Evolutionary conservation across 2,329 filamentous ascomycete genomes (phyloP).

Genomic region (Grosmannia huntii): DNA sequence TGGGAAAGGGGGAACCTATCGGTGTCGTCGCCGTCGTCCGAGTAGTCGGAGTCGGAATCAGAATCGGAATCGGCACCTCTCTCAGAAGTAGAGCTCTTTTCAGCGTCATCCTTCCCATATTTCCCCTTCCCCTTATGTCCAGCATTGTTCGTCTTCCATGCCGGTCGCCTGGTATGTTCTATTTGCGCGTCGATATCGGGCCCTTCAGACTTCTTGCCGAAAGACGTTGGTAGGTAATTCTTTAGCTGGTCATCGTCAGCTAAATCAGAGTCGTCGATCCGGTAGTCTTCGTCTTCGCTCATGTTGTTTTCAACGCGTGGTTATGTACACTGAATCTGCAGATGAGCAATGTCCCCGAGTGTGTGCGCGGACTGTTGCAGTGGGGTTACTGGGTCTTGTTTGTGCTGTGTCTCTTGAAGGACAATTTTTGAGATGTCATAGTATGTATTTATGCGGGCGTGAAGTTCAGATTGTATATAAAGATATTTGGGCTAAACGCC

Average conservation of each 20-base stretch:
- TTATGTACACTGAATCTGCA: not conserved
- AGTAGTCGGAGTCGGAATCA: constrained; percentile 16
- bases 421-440: not conserved
- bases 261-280: constrained; percentile 41
- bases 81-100: constrained; percentile 5
- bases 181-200: constrained; percentile 71
- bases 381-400: not conserved
- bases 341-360: not conserved
- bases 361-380: not conserved
- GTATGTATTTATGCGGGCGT: not conserved
- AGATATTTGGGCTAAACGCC: not conserved
- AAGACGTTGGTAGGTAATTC: constrained; percentile 66
- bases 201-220: constrained; percentile 68
- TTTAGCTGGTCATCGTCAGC: constrained; percentile 57
- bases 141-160: constrained; percentile 22
- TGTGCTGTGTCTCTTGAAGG: not conserved
- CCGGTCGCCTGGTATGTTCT: constrained; percentile 57
- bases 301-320: not conserved
- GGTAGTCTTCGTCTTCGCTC: constrained; percentile 37
- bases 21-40: constrained; percentile 53
- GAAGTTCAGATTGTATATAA: not conserved
- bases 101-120: constrained; percentile 13
- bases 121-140: constrained; percentile 11
- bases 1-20: constrained; percentile 90
- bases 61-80: constrained; percentile 20